A percentile compares a stretch with the other conserved stretches of the same genome.
Evolutionary conservation across 2,329 filamentous ascomycete genomes (phyloP).

Genomic region (Fusarium illudens): DNA sequence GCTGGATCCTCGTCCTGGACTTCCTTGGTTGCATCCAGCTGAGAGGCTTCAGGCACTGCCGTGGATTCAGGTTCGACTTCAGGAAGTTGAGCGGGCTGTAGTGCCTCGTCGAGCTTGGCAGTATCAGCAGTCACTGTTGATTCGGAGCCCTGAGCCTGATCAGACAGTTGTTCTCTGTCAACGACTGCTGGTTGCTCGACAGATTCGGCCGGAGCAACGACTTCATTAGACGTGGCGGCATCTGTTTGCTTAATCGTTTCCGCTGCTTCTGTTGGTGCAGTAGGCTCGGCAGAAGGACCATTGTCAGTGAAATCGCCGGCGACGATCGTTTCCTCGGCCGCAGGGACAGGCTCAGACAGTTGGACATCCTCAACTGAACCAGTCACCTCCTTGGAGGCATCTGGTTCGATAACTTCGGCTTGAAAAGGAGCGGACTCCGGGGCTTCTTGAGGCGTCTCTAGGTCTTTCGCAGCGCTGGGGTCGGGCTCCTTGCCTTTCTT

Average conservation of each 20-base stretch:
- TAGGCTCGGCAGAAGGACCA: conserved; percentile 10
- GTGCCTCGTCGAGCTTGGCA: background rate
- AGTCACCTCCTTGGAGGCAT: background rate
- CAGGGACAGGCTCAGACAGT: background rate
- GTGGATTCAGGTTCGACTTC: background rate
- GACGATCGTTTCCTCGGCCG: background rate
- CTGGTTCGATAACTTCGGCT: background rate
- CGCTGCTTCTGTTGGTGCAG: background rate
- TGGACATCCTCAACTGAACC: background rate
- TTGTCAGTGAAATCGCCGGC: background rate
- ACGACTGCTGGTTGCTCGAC: background rate
- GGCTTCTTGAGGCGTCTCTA: conserved; percentile 10
- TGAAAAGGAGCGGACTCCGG: background rate
- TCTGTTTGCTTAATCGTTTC: background rate
- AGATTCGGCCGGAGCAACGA: background rate
- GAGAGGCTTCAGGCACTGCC: background rate
- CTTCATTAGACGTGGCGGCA: background rate
- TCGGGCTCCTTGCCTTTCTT: conserved; percentile 12
- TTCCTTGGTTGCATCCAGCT: background rate
- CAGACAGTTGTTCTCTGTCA: background rate
- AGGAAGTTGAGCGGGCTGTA: background rate
- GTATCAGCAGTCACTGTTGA: background rate
- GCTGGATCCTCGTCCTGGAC: background rate
- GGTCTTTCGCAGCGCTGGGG: conserved; percentile 8
- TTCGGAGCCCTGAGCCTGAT: background rate